Conservation (phyloP, 148 eudicot genomes). For the Camellia sinensis region DNA sequence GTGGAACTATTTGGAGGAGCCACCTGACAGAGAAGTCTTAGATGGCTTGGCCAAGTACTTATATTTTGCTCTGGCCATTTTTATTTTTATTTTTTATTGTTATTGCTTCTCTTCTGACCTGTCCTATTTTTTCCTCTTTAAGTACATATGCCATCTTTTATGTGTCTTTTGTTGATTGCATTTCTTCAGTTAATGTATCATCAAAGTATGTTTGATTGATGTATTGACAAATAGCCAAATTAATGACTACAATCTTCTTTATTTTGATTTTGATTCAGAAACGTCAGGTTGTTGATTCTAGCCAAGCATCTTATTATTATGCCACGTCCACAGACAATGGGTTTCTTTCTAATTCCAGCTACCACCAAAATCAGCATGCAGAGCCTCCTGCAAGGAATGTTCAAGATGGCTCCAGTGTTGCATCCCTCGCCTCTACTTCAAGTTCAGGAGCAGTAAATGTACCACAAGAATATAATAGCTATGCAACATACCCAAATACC, state of each 20-base stretch:
- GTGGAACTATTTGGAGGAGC: neutral
- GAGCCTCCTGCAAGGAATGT: constrained; percentile 41
- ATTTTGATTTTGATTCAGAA: constrained; percentile 23
- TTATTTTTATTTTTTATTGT: neutral
- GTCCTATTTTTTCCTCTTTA: neutral
- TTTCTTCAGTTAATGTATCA: neutral
- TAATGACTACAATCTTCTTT: neutral
- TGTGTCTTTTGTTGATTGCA: neutral
- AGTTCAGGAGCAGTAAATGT: constrained; percentile 50
- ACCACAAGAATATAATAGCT: constrained; percentile 58
- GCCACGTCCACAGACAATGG: constrained; percentile 47
- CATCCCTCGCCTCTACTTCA: constrained; percentile 49
- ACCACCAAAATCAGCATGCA: constrained; percentile 47
- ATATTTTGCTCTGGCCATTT: neutral
- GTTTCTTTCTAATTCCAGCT: constrained; percentile 39
- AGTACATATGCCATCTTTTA: neutral
- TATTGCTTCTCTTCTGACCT: neutral
- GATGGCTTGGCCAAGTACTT: neutral
- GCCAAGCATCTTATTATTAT: constrained; percentile 55
- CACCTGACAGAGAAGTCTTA: neutral
- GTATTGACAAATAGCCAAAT: constrained; percentile 1
- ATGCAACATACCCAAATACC: constrained; percentile 52
- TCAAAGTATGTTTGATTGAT: neutral
- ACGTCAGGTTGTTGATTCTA: constrained; percentile 43
- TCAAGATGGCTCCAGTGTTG: constrained; percentile 46